Evolutionary conservation across 2,329 filamentous ascomycete genomes (phyloP).

Genomic region (Aphanocladium album): DNA sequence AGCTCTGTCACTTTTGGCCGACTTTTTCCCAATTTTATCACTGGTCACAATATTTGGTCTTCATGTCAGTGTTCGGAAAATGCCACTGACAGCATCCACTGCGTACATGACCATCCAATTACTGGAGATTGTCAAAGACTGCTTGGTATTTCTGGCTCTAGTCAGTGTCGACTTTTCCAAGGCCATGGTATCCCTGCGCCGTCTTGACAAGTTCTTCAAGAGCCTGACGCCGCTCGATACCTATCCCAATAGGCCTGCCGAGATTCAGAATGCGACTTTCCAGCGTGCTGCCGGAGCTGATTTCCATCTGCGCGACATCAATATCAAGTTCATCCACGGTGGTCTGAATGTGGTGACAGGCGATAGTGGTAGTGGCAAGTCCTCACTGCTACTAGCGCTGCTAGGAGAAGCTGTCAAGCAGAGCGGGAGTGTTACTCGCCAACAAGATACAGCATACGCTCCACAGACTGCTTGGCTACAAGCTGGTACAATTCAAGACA

Average conservation of each 20-base stretch:
- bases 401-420: constrained; percentile 50
- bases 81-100: constrained; percentile 48
- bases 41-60: constrained; percentile 50
- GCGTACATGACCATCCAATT: constrained; percentile 53
- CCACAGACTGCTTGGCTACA: constrained; percentile 55
- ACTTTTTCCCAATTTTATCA: constrained; percentile 44
- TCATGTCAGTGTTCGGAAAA: constrained; percentile 42
- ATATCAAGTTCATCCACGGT: constrained; percentile 46
- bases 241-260: constrained; percentile 45
- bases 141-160: constrained; percentile 44
- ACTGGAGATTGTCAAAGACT: constrained; percentile 47
- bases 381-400: constrained; percentile 48
- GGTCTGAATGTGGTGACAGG: constrained; percentile 51
- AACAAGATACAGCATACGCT: constrained; percentile 49
- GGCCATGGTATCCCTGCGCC: constrained; percentile 39
- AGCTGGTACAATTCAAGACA: constrained; percentile 49
- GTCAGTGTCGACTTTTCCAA: constrained; percentile 27
- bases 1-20: constrained; percentile 37
- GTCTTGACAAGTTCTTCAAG: constrained; percentile 50
- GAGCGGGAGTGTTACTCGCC: constrained; percentile 40
- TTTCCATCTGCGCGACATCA: constrained; percentile 44
- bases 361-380: constrained; percentile 52
- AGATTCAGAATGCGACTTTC: constrained; percentile 42
- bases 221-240: constrained; percentile 42
- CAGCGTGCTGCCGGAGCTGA: constrained; percentile 43